These are phyloP conservation scores for Ogataea methylovora DNA, from an alignment of 805 yeast genomes.

Conservation along the genomic window DNA sequence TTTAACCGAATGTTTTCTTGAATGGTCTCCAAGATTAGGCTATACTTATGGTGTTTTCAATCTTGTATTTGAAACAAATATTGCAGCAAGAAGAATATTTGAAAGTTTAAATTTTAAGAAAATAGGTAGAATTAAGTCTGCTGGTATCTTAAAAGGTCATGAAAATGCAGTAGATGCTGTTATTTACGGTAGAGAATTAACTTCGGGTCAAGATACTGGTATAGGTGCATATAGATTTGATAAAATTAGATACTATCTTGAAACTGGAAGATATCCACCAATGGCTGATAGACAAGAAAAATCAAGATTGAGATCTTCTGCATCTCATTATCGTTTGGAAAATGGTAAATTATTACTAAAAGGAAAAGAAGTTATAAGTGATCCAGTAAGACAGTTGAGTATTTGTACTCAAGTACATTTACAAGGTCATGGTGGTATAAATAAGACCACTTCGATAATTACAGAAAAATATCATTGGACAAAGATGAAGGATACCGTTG, in stretches of 20 bases:
- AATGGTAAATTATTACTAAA: constrained; percentile 71
- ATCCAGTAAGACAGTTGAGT: constrained; percentile 64
- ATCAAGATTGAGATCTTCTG: constrained; percentile 74
- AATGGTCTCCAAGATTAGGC: constrained; percentile 89
- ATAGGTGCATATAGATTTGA: constrained; percentile 60
- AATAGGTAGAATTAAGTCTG: constrained; percentile 76
- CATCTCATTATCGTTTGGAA: constrained; percentile 66
- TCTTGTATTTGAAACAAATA: constrained; percentile 82
- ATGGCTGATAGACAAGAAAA: constrained; percentile 77
- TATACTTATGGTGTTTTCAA: constrained; percentile 81
- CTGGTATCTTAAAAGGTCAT: constrained; percentile 80
- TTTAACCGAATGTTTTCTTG: constrained; percentile 72
- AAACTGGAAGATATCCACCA: constrained; percentile 82
- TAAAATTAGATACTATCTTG: constrained; percentile 67
- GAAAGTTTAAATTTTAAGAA: constrained; percentile 70
- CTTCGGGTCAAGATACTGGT: constrained; percentile 43
- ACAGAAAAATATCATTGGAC: constrained; percentile 88
- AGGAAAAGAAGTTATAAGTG: constrained; percentile 78
- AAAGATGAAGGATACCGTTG: constrained; percentile 81
- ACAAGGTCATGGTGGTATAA: constrained; percentile 77
- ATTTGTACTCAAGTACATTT: constrained; percentile 68
- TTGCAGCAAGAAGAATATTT: constrained; percentile 71
- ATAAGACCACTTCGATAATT: constrained; percentile 72
- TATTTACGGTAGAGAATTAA: constrained; percentile 76
- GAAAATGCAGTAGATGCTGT: constrained; percentile 82